Conservation (phyloP, 2,329 filamentous ascomycete species). For the Simplicillium aogashimaense region DNA sequence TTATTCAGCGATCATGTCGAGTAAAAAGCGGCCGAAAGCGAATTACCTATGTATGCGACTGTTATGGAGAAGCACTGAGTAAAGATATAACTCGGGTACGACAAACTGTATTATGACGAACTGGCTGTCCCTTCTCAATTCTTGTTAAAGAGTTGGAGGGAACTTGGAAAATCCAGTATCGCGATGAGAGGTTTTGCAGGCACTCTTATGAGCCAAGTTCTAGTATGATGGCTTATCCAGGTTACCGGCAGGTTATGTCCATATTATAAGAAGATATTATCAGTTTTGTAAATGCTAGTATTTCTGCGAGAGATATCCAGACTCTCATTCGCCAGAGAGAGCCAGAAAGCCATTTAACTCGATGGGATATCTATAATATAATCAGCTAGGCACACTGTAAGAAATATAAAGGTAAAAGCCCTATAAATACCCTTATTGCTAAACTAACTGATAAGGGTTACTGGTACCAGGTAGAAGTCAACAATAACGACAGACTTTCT, state of each 20-base stretch:
- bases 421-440: slow-evolving; percentile 12
- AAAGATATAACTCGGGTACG: slow-evolving; percentile 3
- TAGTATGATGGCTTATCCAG: background rate
- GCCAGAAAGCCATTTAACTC: slow-evolving; percentile 6
- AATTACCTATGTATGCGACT: slow-evolving; percentile 1
- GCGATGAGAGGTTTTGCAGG: background rate
- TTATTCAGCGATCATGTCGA: slow-evolving; percentile 5
- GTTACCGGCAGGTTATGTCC: slow-evolving; percentile 1
- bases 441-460: slow-evolving; percentile 11
- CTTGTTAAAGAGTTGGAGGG: slow-evolving; percentile 7
- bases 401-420: slow-evolving; percentile 9
- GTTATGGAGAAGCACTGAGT: background rate
- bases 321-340: slow-evolving; percentile 8
- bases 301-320: slow-evolving; percentile 8
- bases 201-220: slow-evolving; percentile 3
- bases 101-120: slow-evolving; percentile 5
- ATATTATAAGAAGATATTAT: slow-evolving; percentile 1
- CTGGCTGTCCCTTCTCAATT: slow-evolving; percentile 8
- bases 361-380: slow-evolving; percentile 14
- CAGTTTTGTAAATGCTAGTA: slow-evolving; percentile 6
- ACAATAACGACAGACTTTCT: slow-evolving; percentile 8
- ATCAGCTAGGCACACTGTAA: slow-evolving; percentile 9
- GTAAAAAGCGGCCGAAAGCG: slow-evolving; percentile 1
- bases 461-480: slow-evolving; percentile 9
- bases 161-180: slow-evolving; percentile 2